A percentile compares a stretch with the other conserved stretches of the same genome.
Conservation (phyloP, 108 stramenopile genomes). For the Cyclostephanos tholiformis region DNA sequence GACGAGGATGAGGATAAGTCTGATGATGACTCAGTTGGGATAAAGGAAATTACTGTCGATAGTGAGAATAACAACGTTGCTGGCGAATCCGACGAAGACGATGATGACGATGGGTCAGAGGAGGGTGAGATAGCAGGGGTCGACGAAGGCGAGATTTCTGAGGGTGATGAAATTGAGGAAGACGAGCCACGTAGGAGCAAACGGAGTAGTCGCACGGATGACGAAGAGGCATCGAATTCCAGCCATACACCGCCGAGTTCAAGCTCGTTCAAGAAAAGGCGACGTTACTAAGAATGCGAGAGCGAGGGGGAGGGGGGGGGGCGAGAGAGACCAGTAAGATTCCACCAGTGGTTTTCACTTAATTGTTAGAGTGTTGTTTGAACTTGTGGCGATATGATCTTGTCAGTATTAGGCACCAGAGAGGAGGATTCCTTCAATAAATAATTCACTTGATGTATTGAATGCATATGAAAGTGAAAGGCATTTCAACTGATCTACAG, state of each 20-base stretch:
- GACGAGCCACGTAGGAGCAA: conserved; percentile 28
- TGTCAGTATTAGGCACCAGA: background rate
- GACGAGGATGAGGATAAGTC: conserved; percentile 19
- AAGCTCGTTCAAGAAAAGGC: conserved; percentile 18
- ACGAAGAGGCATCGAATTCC: conserved; percentile 26
- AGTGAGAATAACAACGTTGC: conserved; percentile 26
- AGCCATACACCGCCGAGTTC: conserved; percentile 37
- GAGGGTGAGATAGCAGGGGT: conserved; percentile 26
- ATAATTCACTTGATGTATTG: background rate
- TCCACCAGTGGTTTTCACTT: background rate
- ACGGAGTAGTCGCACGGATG: conserved; percentile 10
- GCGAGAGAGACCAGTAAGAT: conserved; percentile 1
- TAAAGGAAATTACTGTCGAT: conserved; percentile 51
- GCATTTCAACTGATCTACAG: too few species aligned
- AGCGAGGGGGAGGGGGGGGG: background rate
- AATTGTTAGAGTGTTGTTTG: background rate
- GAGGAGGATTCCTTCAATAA: background rate
- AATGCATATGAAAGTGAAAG: background rate
- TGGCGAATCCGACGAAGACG: conserved; percentile 31
- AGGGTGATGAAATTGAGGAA: conserved; percentile 35
- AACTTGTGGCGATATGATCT: too few species aligned
- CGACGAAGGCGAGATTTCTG: conserved; percentile 30
- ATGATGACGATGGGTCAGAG: conserved; percentile 27
- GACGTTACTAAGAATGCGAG: conserved; percentile 32
- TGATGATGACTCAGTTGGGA: conserved; percentile 26